These are phyloP conservation scores for Volvox reticuliferus DNA, from an alignment of 139 green algal species.

Conservation along the genomic window DNA sequence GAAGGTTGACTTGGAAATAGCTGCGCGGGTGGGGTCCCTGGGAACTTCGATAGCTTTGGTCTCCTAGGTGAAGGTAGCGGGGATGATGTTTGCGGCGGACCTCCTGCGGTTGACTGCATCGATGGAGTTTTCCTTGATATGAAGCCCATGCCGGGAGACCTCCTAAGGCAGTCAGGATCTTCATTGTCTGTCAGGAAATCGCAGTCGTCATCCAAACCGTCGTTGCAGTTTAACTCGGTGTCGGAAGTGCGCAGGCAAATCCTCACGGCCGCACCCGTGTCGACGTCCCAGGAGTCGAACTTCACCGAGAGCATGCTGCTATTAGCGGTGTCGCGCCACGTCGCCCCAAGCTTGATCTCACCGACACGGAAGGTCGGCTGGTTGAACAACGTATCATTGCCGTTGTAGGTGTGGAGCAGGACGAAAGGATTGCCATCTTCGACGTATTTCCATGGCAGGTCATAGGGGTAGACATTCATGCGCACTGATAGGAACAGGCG, in stretches of 20 bases:
- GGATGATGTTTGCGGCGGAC: too few species aligned
- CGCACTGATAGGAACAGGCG: background rate
- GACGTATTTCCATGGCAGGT: background rate
- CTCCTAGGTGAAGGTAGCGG: too few species aligned
- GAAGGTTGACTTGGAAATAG: too few species aligned
- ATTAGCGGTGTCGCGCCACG: background rate
- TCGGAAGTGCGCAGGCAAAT: background rate
- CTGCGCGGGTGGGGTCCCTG: too few species aligned
- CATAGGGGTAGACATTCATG: background rate
- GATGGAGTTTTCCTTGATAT: too few species aligned
- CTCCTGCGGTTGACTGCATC: too few species aligned
- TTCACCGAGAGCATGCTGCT: background rate
- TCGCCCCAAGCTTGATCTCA: background rate
- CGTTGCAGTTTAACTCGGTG: background rate
- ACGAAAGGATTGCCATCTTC: background rate
- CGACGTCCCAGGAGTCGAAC: background rate
- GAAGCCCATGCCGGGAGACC: too few species aligned
- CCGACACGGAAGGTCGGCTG: background rate
- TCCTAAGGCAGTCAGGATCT: background rate
- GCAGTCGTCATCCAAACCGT: background rate
- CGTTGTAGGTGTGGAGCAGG: background rate
- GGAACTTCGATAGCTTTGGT: too few species aligned
- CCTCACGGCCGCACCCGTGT: background rate
- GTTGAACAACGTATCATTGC: background rate
- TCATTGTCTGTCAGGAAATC: background rate